Base-by-base conservation (phyloP, 352 stramenopile species). In the Pilasporangium apinafurcum region DNA sequence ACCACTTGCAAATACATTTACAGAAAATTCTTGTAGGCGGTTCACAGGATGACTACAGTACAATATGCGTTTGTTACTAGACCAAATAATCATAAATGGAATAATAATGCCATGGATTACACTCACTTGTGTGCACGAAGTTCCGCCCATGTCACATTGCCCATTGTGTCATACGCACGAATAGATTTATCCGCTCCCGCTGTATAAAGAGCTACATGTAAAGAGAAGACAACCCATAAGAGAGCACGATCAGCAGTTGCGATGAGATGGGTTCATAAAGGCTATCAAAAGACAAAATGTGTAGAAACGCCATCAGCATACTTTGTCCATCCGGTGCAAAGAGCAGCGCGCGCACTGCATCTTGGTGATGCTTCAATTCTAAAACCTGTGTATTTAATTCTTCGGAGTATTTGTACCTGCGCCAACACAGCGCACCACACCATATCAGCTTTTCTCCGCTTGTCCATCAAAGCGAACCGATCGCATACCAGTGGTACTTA, bases 361-460 rank as follows among this genome's bases (percentile, higher is more conserved):
- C 79, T 39, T 83, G 67, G 50, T 91, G 78, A 43, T 86, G 68
- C 47, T 79, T 85, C 7, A 93, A 49, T 50, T 85, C 73, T 18
- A 93, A 51, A 35, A 90, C 53, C 49, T 85, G 69, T 18, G 59
- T 69, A 44, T 89, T 90, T 14, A 44, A 56, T 20, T 88, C 65
- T 28, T 87, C 73, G 28, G 69, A 66, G 56, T 93, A 93, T 50
- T 86, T 85, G 59, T 88, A 89, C 5, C 79, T 91, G 48, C n/a
- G n/a, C n/a, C n/a, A n/a, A n/a, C n/a, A n/a, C n/a, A n/a, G n/a
- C n/a, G n/a, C n/a, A n/a, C n/a, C n/a, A n/a, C n/a, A n/a, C n/a
- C n/a, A n/a, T n/a, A n/a, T n/a, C n/a, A n/a, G n/a, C n/a, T n/a
- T n/a, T n/a, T n/a, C n/a, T n/a, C n/a, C 17, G 14, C 32, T 30